Base-by-base conservation (phyloP, 2,329 filamentous ascomycete genomes). In the Calycina marina region DNA sequence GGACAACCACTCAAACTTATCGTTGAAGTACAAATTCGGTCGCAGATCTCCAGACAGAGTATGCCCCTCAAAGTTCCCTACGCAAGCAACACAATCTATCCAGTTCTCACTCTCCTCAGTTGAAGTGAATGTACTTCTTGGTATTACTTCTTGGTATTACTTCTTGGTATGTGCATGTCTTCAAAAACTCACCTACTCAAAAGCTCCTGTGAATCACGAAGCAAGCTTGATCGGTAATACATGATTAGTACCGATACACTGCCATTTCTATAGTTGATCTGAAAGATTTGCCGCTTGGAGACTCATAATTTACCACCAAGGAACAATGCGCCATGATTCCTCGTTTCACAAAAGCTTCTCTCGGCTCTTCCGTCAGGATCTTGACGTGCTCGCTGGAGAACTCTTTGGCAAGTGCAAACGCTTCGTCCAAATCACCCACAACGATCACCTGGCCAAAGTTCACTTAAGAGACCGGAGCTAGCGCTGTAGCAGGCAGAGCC, bases 231-330 rank as follows among this genome's bases (percentile, higher is more conserved):
- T 69, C 1, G 65, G 64, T 0, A 69, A 52, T 2, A 69, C 64
- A 41, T 68, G 65, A 42, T 68, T 69, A 2, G 65, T 69, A 1
- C 64, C 65, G 36, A 69, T 69, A 20, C 59, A 61, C 59, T 64
- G 15, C 10, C 14, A 4, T 28, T 28, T 28, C n/a, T 16, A 29
- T 14, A 5, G 13, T 14, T 14, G 18, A 15, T 29, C n/a, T 5
- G 27, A 6, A 22, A 26, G 4, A 27, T 46, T 29, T 40, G 59
- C 60, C 56, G 68, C 68, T 66, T 67, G 0, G 58, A 61, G 1
- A 69, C 64, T 40, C 63, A 68, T 0, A 65, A 68, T 40, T 57
- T 62, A 34, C 63, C 58, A 0, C 65, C 64, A 13, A 68, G 43
- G 46, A 68, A 68, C 5, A 69, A 34, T 0, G 63, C 53, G 0